Evolutionary conservation across 106 monocot species (phyloP), one percentile per base, ranked within the genome.

Genomic region (Dactylorhiza incarnata): DNA sequence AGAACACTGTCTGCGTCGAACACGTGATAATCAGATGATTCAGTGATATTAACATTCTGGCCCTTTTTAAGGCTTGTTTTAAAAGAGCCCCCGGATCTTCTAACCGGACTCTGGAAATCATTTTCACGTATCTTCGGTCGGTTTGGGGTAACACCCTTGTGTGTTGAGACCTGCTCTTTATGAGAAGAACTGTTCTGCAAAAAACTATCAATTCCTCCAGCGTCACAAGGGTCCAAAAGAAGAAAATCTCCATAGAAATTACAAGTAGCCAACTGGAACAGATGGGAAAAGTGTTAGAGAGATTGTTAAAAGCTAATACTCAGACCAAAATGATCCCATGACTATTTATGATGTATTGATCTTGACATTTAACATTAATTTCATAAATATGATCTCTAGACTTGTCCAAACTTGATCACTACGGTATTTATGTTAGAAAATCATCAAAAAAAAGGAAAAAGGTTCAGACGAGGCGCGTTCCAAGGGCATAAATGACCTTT

Each of bases 221-320:
- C 93, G 77, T 96, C 93, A 73, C 85, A 89, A 17, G 96, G 90
- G 80, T 96, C 96, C 76, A 96, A 79, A 45, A 96, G 79, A 58
- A 96, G 90, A 83, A 96, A 96, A 86, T 96, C 96, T 65, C 77
- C 84, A 74, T 82, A 96, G 68, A 91, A 90, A 62, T 87, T 81
- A 80, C 96, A 90, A 54, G 93, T 87, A 13, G 95, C 90, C 73
- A 96, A 83, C 96, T 96, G 85, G 78, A 86, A 81, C 6, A 51
- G 3, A 69, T 44, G 29, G 6, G 45, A 69, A 45, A 44, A 67
- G 7, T 17, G 0, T 46, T 46, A n/a, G 17, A 10, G n/a, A 69
- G 69, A 69, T 69, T 69, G 6, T 69, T 20, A 74, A 80, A 16
- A 9, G 12, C 24, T 59, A 53, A 48, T 68, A 77, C 15, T 26